These are phyloP conservation scores for Fraxinus americana DNA, from an alignment of 257 asterid genomes.

Conservation along the genomic window DNA sequence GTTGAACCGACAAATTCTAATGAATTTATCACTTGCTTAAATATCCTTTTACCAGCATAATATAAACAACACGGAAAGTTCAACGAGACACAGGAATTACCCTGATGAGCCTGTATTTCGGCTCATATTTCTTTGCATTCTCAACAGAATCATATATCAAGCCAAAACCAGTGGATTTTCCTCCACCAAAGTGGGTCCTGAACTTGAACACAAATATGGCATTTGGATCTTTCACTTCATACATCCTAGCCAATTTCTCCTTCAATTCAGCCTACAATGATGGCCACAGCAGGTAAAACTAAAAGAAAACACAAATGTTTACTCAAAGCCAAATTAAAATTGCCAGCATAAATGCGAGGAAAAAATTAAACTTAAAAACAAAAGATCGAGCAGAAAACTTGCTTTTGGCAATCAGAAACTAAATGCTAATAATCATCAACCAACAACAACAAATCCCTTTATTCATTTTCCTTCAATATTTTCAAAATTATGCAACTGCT, in stretches of 20 bases:
- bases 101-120: slow-evolving; percentile 86
- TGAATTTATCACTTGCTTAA: not conserved
- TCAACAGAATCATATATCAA: slow-evolving; percentile 80
- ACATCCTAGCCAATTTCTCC: slow-evolving; percentile 66
- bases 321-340: not conserved
- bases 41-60: not conserved
- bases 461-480: not conserved
- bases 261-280: slow-evolving; percentile 63
- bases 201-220: slow-evolving; percentile 74
- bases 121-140: slow-evolving; percentile 83
- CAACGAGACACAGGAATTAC: slow-evolving; percentile 33
- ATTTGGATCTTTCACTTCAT: slow-evolving; percentile 66
- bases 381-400: not conserved
- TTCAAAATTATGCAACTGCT: not conserved
- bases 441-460: not conserved
- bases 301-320: not conserved
- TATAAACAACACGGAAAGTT: not conserved
- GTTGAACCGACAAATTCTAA: not conserved
- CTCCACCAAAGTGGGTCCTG: slow-evolving; percentile 86
- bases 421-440: not conserved
- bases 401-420: not conserved
- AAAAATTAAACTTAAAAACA: not conserved
- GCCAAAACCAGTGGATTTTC: slow-evolving; percentile 81
- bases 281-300: not conserved
- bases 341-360: not conserved